Evolutionary conservation across 1,284 basidiomycete species (phyloP), one percentile per base, ranked within the genome.

Genomic region (Amylostereum areolatum): DNA sequence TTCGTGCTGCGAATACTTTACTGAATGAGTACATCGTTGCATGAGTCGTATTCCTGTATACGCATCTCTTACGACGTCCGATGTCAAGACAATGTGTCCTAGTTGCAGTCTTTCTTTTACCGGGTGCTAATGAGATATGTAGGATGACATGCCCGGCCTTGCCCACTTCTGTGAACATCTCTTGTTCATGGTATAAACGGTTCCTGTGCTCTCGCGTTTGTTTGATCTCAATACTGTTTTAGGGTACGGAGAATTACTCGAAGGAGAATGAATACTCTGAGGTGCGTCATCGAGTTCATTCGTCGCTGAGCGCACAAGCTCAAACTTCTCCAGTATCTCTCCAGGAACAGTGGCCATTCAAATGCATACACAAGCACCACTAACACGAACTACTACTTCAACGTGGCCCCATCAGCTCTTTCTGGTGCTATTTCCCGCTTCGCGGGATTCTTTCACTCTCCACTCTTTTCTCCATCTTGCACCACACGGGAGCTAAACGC

Each of bases 81-180:
- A 18, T 18, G 18, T 18, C 18, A 18, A 18, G 18, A 18, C 18
- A 18, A 18, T 18, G 18, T 18, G 18, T 18, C 18, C 48, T 49
- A n/a, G 52, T 3, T 24, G 18, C 18, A 29, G 7, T 10, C 25
- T 11, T 6, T 8, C 28, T 43, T 28, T n/a, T 5, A 28, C 27
- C 41, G 41, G 28, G 41, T 43, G 25, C 41, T 43, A 27, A 43
- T 25, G 41, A 24, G 11, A 6, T 45, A 42, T 28, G 52, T 49
- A 91, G 87, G 80, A 78, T 62, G 89, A 92, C 62, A 87, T 92
- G 77, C 89, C 89, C 12, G 92, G 93, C 39, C 75, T 93, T 41
- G 92, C 92, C 48, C 91, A 94, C 66, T 93, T 92, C 61, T 92
- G 95, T 70, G 96, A 99, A 67, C 96, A 99, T 67, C 67, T 99